These are phyloP conservation scores for Beauveria pseudobassiana DNA, from an alignment of 2,329 filamentous ascomycete genomes.

Conservation along the genomic window DNA sequence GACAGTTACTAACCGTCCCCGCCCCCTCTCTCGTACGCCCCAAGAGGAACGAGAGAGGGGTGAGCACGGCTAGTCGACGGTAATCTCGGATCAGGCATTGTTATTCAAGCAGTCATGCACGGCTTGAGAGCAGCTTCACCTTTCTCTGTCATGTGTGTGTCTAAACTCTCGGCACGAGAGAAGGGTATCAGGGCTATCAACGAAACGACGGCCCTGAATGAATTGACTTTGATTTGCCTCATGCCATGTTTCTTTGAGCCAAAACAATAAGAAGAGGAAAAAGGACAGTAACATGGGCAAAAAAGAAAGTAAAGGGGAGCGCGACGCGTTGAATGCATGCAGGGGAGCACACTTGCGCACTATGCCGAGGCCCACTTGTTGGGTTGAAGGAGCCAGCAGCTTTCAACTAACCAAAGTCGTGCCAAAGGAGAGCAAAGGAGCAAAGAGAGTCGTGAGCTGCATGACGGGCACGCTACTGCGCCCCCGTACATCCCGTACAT, in stretches of 20 bases:
- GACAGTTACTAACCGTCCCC: background rate
- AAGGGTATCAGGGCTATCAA: too few relatives aligned
- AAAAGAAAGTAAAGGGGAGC: background rate
- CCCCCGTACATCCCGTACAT: background rate
- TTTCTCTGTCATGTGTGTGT: background rate
- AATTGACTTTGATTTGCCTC: background rate
- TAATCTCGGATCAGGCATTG: background rate
- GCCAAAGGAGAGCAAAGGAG: background rate
- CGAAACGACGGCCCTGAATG: too few relatives aligned
- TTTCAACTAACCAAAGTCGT: background rate
- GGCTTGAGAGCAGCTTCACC: background rate
- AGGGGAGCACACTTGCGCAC: background rate
- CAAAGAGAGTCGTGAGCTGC: background rate
- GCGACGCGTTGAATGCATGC: background rate
- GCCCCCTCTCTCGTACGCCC: too few relatives aligned
- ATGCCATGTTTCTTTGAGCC: background rate
- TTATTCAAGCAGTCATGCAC: background rate
- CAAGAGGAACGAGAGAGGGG: too few relatives aligned
- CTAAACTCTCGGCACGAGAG: too few relatives aligned
- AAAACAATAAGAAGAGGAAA: background rate
- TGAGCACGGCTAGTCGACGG: background rate
- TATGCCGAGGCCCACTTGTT: background rate
- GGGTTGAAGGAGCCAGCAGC: background rate
- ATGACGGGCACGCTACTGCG: constrained; percentile 1
- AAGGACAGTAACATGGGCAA: background rate